A percentile compares a stretch with the other conserved stretches of the same genome.
Evolutionary conservation across 495 filamentous ascomycete species (phyloP).

Genomic region (Penicillium lividum): DNA sequence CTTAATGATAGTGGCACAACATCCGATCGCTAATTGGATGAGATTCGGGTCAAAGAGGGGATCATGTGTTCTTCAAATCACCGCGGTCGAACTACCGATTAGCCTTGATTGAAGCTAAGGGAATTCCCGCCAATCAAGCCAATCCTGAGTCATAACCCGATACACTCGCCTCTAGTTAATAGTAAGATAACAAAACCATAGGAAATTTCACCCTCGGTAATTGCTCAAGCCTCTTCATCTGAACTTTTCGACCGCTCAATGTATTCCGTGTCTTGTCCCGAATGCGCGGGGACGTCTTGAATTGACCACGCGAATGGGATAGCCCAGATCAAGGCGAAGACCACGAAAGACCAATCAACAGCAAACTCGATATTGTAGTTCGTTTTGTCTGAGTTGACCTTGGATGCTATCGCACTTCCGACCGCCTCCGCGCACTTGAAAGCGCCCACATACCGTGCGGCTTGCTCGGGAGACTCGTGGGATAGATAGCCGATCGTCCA

Average conservation of each 20-base stretch:
- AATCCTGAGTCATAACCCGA: too few relatives aligned
- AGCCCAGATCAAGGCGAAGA: not conserved
- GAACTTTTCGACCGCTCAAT: not conserved
- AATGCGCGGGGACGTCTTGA: not conserved
- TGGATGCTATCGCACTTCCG: conserved; percentile 12
- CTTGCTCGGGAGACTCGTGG: conserved; percentile 12
- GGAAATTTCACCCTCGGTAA: too few relatives aligned
- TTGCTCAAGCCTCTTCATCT: not conserved
- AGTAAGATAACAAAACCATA: too few relatives aligned
- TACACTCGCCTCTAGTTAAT: too few relatives aligned
- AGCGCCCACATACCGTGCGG: conserved; percentile 13
- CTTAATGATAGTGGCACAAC: not conserved
- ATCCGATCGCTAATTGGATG: not conserved
- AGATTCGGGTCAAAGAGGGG: too few relatives aligned
- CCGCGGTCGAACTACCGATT: too few relatives aligned
- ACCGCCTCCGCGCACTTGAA: conserved; percentile 13
- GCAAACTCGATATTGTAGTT: conserved; percentile 10
- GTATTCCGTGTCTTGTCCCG: not conserved
- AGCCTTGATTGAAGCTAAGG: too few relatives aligned
- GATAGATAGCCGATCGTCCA: conserved; percentile 14
- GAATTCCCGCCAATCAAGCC: too few relatives aligned
- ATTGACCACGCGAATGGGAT: not conserved
- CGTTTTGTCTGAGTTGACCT: conserved; percentile 10
- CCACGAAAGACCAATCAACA: not conserved
- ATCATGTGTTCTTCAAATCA: too few relatives aligned